A percentile compares a stretch with the other conserved stretches of the same genome.
Conservation (phyloP, 257 asterid genomes). For the Solanum lycopersicoides region DNA sequence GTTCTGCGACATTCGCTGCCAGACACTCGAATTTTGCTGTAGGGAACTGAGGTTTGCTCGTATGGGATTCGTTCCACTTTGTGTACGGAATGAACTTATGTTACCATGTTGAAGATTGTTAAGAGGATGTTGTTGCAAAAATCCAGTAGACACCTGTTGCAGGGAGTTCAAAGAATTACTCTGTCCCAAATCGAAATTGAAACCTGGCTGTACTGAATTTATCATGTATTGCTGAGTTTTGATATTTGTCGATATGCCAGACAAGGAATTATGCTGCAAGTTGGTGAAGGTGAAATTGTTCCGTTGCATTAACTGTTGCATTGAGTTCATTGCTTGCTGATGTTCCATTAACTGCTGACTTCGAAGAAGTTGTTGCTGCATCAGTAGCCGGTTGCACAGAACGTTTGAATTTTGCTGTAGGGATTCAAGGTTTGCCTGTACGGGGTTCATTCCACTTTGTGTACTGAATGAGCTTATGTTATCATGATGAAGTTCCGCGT, state of each 20-base stretch:
- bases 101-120: conserved; percentile 58
- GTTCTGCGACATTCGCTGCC: conserved; percentile 5
- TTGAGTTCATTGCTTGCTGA: neutral
- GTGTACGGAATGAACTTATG: conserved; percentile 49
- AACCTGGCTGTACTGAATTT: conserved; percentile 47
- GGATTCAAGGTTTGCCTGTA: conserved; percentile 28
- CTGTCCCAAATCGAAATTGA: conserved; percentile 50
- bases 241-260: conserved; percentile 37
- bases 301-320: conserved; percentile 15
- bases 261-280: conserved; percentile 49
- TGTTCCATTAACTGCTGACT: neutral
- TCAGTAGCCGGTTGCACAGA: neutral
- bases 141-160: conserved; percentile 60
- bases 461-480: conserved; percentile 48
- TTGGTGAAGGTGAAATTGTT: conserved; percentile 43
- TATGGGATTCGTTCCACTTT: conserved; percentile 35
- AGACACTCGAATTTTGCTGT: conserved; percentile 9
- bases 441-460: conserved; percentile 39
- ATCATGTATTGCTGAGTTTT: conserved; percentile 60
- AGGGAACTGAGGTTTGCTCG: conserved; percentile 52
- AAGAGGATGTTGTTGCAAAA: conserved; percentile 66
- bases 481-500: conserved; percentile 25
- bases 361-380: conserved; percentile 21
- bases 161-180: conserved; percentile 52
- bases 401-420: no score